phyloP scores from a whole-genome alignment of 306 rosid genomes.

The Prinsepia uniflora region DNA sequence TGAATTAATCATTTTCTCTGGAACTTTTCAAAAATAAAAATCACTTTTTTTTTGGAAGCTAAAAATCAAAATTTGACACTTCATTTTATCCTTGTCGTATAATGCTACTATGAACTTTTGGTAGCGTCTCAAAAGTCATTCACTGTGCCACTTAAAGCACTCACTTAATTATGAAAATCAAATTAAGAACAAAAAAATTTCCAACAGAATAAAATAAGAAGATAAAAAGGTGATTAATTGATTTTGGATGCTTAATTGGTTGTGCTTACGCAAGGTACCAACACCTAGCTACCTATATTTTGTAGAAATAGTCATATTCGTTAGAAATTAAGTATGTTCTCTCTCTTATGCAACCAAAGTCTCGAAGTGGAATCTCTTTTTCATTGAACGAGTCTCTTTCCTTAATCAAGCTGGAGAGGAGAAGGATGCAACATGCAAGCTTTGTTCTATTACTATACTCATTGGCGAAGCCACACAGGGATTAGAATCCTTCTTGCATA shows the following conservation, averaged over 20 bases:
- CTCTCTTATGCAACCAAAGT: too few species aligned
- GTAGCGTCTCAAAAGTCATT: background rate
- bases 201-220: background rate
- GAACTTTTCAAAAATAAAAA: too few species aligned
- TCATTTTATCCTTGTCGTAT: slow-evolving; percentile 4
- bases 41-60: background rate
- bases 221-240: background rate
- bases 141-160: background rate
- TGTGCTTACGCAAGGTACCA: background rate
- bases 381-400: too few species aligned
- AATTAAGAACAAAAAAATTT: background rate
- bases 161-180: background rate
- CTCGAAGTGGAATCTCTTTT: too few species aligned
- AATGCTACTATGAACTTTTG: background rate
- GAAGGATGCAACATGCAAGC: too few species aligned
- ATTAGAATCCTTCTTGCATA: background rate
- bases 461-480: background rate
- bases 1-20: background rate
- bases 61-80: background rate
- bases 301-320: background rate
- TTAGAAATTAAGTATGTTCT: too few species aligned
- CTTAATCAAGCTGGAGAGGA: too few species aligned
- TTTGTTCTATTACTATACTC: too few species aligned
- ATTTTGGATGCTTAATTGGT: background rate
- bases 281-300: background rate